Evolutionary conservation across 1,139 yeast genomes (phyloP), one percentile per base, ranked within the genome.

Genomic region (Suhomyces bolitotheri): DNA sequence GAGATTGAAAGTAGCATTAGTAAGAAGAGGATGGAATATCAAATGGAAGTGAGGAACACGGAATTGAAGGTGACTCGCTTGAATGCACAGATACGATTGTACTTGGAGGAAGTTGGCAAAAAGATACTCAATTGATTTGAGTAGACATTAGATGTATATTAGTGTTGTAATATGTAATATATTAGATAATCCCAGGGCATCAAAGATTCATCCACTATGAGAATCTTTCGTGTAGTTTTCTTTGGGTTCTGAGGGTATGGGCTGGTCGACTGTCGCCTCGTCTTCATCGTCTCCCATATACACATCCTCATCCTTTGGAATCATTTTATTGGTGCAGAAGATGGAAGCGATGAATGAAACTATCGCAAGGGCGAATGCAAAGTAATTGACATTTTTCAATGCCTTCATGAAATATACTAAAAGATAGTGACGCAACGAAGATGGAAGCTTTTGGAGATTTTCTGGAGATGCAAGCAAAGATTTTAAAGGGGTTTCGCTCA

Each of bases 11-110:
- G 62, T 31, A 69, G 67, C 42, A 76, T 77, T 46, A 54, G 58
- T 14, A 64, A 64, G 16, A 51, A 72, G 50, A 61, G 66, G 41
- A 58, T 58, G 25, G 72, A 70, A 14, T 74, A 73, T 41, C 80
- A 79, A 40, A 56, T 54, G 28, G 90, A 83, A 45, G 69, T 72
- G 39, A 67, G 73, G 39, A 75, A 69, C 25, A 71, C 80, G 8
- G 76, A 73, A 37, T 53, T 67, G 33, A 84, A 80, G 46, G 66
- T 80, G 25, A 73, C 74, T 22, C 67, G 73, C 40, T 63, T 83
- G 39, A 76, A 75, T 47, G 63, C 76, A 3, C 82, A 76, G 45
- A 62, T 82, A 23, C 64, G 62, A 39, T 47, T 64, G 29, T 78
- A 78, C 47, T 46, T 78, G 41, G 60, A 59, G 36, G 80, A 76